Evolutionary conservation across 306 rosid species (phyloP).

Genomic region (Castanopsis chinensis): DNA sequence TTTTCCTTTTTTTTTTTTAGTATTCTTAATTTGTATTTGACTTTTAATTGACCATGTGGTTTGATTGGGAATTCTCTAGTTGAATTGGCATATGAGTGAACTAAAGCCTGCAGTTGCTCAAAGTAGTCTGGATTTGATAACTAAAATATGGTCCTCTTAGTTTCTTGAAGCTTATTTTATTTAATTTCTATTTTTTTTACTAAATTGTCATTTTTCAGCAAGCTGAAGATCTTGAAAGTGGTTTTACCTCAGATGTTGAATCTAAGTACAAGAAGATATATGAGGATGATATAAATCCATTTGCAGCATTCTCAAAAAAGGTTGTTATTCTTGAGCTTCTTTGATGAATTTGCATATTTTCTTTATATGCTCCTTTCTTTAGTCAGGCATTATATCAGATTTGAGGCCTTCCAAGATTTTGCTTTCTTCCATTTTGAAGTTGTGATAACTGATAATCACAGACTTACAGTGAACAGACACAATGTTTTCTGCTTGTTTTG

Average conservation of each 20-base stretch:
- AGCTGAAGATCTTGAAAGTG: slow-evolving; percentile 95
- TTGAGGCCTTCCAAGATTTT: not conserved
- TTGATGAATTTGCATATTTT: slow-evolving; percentile 2
- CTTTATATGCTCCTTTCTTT: not conserved
- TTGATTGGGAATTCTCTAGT: slow-evolving; percentile 11
- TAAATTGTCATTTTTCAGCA: slow-evolving; percentile 43
- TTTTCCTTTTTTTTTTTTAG: not conserved
- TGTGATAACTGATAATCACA: not conserved
- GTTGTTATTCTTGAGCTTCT: slow-evolving; percentile 33
- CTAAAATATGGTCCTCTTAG: not conserved
- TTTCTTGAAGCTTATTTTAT: not conserved
- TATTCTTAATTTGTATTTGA: not conserved
- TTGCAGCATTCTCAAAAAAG: slow-evolving; percentile 99
- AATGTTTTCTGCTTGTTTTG: not conserved
- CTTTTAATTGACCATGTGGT: slow-evolving; percentile 7
- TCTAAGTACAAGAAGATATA: slow-evolving; percentile 96
- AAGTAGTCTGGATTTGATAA: too few species aligned
- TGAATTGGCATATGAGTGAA: too few species aligned
- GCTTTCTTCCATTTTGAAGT: not conserved
- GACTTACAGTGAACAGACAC: not conserved
- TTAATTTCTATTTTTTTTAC: not conserved
- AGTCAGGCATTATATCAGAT: not conserved
- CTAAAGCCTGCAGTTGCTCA: too few species aligned
- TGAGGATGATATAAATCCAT: slow-evolving; percentile 96
- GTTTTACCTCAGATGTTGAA: slow-evolving; percentile 92